A percentile compares a stretch with the other conserved stretches of the same genome.
Conservation (phyloP, 495 filamentous ascomycete species). For the Penicillium maclennaniae region DNA sequence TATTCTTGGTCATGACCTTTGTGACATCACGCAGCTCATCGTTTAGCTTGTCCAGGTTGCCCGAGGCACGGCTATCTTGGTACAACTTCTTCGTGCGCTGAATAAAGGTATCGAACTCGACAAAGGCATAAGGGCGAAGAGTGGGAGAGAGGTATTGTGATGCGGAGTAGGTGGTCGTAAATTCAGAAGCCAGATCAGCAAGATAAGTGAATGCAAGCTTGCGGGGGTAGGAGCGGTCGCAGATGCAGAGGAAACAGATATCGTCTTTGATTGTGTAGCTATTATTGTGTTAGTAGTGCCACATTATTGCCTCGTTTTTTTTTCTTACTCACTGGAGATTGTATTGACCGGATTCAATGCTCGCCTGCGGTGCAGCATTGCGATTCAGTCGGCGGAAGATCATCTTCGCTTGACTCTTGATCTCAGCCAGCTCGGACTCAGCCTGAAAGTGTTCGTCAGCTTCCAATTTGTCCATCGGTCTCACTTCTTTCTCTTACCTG, state of each 20-base stretch:
- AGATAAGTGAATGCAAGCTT: conserved; percentile 99
- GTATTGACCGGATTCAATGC: conserved; percentile 81
- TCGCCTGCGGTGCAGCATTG: conserved; percentile 85
- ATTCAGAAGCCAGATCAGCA: conserved; percentile 83
- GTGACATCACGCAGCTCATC: conserved; percentile 97
- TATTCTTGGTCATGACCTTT: conserved; percentile 99
- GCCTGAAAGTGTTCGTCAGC: conserved; percentile 37
- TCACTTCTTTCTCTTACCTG: conserved; percentile 44
- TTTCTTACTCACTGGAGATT: conserved; percentile 70
- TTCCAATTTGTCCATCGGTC: background rate
- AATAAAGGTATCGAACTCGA: conserved; percentile 98
- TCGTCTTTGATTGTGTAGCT: conserved; percentile 83
- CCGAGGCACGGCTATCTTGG: conserved; percentile 82
- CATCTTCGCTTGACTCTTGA: conserved; percentile 88
- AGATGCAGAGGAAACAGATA: conserved; percentile 88
- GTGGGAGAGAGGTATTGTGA: conserved; percentile 67
- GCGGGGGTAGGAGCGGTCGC: conserved; percentile 89
- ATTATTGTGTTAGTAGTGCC: conserved; percentile 6
- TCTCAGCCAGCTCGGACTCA: conserved; percentile 74
- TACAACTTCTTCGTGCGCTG: conserved; percentile 89
- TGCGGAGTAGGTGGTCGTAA: conserved; percentile 76
- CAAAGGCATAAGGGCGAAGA: conserved; percentile 89
- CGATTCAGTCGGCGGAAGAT: conserved; percentile 81
- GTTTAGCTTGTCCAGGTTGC: conserved; percentile 85
- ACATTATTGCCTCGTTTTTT: conserved; percentile 1